Conservation (phyloP, 1,284 basidiomycete genomes). For the Irpex rosettiformis region DNA sequence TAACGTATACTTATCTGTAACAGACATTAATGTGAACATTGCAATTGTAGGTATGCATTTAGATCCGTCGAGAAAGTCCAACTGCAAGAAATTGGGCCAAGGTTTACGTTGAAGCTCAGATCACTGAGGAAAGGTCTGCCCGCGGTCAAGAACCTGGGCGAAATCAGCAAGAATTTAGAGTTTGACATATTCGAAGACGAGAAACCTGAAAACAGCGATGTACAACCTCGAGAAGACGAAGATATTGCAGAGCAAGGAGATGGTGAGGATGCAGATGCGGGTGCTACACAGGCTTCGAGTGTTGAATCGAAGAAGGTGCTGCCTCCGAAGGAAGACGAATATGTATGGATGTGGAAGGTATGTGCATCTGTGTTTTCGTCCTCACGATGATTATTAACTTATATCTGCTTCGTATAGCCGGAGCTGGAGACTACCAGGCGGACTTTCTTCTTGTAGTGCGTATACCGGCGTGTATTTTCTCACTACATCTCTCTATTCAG, state of each 20-base stretch:
- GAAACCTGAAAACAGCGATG: slow-evolving; percentile 9
- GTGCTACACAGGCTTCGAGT: slow-evolving; percentile 2
- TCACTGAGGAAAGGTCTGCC: slow-evolving; percentile 90
- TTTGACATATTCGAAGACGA: slow-evolving; percentile 52
- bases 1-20: background rate
- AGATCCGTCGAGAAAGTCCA: slow-evolving; percentile 88
- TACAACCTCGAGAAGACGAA: slow-evolving; percentile 8
- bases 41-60: slow-evolving; percentile 77
- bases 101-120: slow-evolving; percentile 93
- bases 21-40: too few relatives aligned
- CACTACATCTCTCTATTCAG: too few relatives aligned
- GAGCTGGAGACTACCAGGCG: slow-evolving; percentile 73
- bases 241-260: slow-evolving; percentile 14
- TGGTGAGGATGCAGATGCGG: slow-evolving; percentile 18
- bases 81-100: slow-evolving; percentile 96
- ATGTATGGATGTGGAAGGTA: slow-evolving; percentile 81
- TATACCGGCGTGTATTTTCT: too few relatives aligned
- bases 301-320: slow-evolving; percentile 20
- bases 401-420: slow-evolving; percentile 42
- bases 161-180: slow-evolving; percentile 52
- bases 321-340: slow-evolving; percentile 67
- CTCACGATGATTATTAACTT: background rate
- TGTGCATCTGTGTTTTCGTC: slow-evolving; percentile 19
- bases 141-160: slow-evolving; percentile 66
- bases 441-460: slow-evolving; percentile 74